Base-by-base conservation (phyloP, 768 basidiomycete species). In the Leccinum obscurum region DNA sequence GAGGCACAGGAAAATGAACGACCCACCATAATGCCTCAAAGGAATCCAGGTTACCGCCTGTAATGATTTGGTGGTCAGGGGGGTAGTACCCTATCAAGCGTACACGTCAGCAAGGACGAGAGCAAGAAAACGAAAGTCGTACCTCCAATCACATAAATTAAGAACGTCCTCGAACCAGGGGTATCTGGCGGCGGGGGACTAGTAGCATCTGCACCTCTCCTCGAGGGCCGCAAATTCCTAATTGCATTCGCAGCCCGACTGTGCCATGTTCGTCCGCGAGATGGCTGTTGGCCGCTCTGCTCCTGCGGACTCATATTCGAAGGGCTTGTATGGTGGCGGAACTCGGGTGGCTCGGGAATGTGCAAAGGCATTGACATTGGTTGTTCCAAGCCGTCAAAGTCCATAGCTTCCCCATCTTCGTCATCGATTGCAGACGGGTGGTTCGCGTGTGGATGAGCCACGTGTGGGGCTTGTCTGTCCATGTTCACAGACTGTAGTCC, bases 91-190 rank as follows among this genome's bases (percentile, higher is more conserved):
- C 94, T 90, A 62, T 20, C 41, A 49, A 59, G 37, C 10, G 52
- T 34, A 55, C 35, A 51, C 34, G 59, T 64, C 52, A 65, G 49
- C 54, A 26, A 56, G 15, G 44, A 11, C 17, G 37, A 24, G 2
- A 41, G 22, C 15, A 34, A 26, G 4, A 9, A 49, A 14, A 17
- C 4, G 53, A 37, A 46, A 55, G 52, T 73, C 81, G 54, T 62
- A 85, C 89, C 90, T 54, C 91, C 90, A 70, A 93, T 91, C 61
- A 95, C 93, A 75, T 93, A 95, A 58, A 95, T 93, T 73, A 94
- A 78, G 75, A 94, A 94, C 17, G 92, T 94, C 64, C 92, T 64
- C 37, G 62, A 65, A 54, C 69, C 64, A 28, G 62, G 62, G 2
- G 72, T 57, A 39, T 70, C 68, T 51, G 55, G 66, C 9, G 68